Evolutionary conservation across 352 stramenopile species (phyloP).

Genomic region (Phytopythium chamaehyphon): DNA sequence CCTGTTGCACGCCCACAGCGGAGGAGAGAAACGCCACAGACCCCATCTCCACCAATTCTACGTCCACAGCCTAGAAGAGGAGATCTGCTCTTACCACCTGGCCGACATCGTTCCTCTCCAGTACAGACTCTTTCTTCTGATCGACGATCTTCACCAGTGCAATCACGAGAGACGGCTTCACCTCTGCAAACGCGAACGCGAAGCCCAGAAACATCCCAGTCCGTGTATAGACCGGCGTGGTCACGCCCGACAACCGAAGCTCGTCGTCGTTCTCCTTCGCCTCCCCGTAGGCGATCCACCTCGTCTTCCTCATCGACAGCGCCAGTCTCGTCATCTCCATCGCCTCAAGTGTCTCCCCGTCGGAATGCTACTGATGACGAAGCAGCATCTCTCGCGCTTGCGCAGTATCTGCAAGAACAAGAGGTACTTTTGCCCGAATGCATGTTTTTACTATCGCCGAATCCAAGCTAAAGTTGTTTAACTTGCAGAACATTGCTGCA

Average conservation of each 20-base stretch:
- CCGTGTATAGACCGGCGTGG: too few species aligned
- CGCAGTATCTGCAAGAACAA: slow-evolving; percentile 66
- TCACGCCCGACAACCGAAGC: background rate
- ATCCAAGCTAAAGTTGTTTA: background rate
- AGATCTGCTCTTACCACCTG: too few species aligned
- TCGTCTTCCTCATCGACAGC: slow-evolving; percentile 15
- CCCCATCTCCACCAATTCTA: too few species aligned
- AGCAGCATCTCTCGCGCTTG: slow-evolving; percentile 60
- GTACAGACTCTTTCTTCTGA: background rate
- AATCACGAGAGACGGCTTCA: too few species aligned
- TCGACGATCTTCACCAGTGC: background rate
- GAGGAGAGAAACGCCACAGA: too few species aligned
- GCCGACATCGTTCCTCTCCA: too few species aligned
- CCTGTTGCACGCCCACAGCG: too few species aligned
- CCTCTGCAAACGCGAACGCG: too few species aligned
- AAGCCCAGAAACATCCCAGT: too few species aligned
- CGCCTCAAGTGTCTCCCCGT: slow-evolving; percentile 13
- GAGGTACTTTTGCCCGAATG: slow-evolving; percentile 26
- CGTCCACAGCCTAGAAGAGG: too few species aligned
- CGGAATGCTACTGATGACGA: slow-evolving; percentile 29
- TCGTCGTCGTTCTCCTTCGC: background rate
- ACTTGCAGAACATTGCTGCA: slow-evolving; percentile 60
- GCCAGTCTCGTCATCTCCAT: slow-evolving; percentile 15
- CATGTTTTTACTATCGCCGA: too few species aligned
- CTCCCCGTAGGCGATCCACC: background rate